These are phyloP conservation scores for Phytopythium sindhum DNA, from an alignment of 352 stramenopile species.

Conservation along the genomic window DNA sequence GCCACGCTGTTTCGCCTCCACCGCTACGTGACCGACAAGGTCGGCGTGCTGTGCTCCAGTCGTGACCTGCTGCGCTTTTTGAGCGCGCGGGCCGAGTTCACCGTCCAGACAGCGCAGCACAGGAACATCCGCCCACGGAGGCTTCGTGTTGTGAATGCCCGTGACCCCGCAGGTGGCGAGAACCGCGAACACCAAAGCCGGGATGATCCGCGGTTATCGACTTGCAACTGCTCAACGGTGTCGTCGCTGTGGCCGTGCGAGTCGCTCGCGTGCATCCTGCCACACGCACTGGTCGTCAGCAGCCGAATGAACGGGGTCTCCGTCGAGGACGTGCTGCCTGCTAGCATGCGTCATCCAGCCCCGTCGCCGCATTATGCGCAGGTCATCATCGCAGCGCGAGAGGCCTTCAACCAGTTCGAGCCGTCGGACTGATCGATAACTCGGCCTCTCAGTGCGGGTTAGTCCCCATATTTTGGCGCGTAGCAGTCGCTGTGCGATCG, in stretches of 20 bases:
- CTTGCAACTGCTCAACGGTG: slow-evolving; percentile 34
- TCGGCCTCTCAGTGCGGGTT: neutral
- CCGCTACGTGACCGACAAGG: slow-evolving; percentile 43
- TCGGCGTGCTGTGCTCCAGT: slow-evolving; percentile 38
- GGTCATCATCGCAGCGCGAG: slow-evolving; percentile 32
- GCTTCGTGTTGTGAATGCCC: slow-evolving; percentile 22
- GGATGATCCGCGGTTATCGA: slow-evolving; percentile 33
- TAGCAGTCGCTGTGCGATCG: too few relatives aligned
- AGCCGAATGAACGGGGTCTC: slow-evolving; percentile 10
- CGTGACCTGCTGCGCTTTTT: slow-evolving; percentile 43
- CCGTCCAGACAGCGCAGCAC: slow-evolving; percentile 29
- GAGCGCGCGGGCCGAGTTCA: slow-evolving; percentile 31
- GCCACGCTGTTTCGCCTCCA: slow-evolving; percentile 61
- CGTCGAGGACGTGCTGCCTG: slow-evolving; percentile 7
- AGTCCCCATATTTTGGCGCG: too few relatives aligned
- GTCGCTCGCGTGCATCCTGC: slow-evolving; percentile 52
- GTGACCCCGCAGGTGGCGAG: slow-evolving; percentile 8
- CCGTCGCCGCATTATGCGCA: slow-evolving; percentile 24
- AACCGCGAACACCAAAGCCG: slow-evolving; percentile 21
- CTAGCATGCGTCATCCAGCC: neutral
- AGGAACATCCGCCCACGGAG: slow-evolving; percentile 20
- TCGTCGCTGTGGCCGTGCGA: slow-evolving; percentile 38
- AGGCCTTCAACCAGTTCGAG: slow-evolving; percentile 15
- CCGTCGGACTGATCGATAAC: neutral
- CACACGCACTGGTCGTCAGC: slow-evolving; percentile 48